These are phyloP conservation scores for Leptographium galeiforme DNA, from an alignment of 2,329 filamentous ascomycete species.

Conservation along the genomic window DNA sequence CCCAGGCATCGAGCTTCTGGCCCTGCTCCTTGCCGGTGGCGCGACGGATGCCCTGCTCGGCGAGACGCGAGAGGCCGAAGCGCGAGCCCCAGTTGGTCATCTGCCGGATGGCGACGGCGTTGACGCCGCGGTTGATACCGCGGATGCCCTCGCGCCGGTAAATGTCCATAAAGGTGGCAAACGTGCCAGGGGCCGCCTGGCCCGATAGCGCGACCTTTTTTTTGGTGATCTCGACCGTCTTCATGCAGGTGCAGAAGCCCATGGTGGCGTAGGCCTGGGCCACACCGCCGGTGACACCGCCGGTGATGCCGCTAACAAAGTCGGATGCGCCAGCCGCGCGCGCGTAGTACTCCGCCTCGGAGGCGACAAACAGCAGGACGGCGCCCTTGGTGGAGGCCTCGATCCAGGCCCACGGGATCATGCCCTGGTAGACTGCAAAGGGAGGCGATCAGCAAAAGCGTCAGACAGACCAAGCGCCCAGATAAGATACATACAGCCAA, in stretches of 20 bases:
- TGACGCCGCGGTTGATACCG: constrained; percentile 97
- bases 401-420: constrained; percentile 99
- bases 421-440: constrained; percentile 83
- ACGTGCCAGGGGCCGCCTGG: constrained; percentile 77
- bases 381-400: constrained; percentile 99
- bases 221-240: constrained; percentile 99
- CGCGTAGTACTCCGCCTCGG: constrained; percentile 93
- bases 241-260: constrained; percentile 99
- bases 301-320: constrained; percentile 77
- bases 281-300: constrained; percentile 87
- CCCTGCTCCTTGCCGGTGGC: constrained; percentile 64
- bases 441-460: background rate
- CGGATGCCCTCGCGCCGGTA: constrained; percentile 86
- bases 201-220: constrained; percentile 81
- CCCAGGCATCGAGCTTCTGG: constrained; percentile 62
- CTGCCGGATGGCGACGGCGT: constrained; percentile 94
- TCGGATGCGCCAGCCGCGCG: constrained; percentile 69
- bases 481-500: constrained; percentile 60
- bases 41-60: constrained; percentile 75
- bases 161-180: constrained; percentile 92
- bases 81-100: constrained; percentile 99
- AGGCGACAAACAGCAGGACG: constrained; percentile 96
- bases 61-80: constrained; percentile 85
- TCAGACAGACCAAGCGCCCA: background rate
- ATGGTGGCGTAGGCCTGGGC: constrained; percentile 98